Evolutionary conservation across 2,329 filamentous ascomycete genomes (phyloP), one percentile per base, ranked within the genome.

Genomic region (Aureobasidium sp.): DNA sequence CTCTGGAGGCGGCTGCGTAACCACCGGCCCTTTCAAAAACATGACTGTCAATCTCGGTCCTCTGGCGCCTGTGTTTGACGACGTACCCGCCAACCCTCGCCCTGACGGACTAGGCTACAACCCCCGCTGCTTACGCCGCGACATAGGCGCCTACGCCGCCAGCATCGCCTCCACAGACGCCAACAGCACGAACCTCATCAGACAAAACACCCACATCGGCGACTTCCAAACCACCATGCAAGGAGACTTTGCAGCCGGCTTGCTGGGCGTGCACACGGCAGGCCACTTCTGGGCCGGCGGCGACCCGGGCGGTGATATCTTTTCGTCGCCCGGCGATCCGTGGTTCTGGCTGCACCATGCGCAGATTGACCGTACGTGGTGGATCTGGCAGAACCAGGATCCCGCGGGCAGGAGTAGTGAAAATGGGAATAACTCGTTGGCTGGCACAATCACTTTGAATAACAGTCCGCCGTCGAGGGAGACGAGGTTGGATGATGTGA

Each of bases 1-100:
- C 11, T 67, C 68, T 0, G 78, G 79, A 14, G 78, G 78, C 30
- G 77, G 77, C 2, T 81, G 78, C 59, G 68, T 81, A 2, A 71
- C 61, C 6, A 66, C 65, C 0, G 77, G 77, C 0, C 77, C 77
- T 0, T 77, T 79, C 63, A 71, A 70, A 57, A 69, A 79, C 56
- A 65, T 67, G 60, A 59, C 57, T 1, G 68, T 73, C 19, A 72
- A 71, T 53, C 67, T 75, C 0, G 78, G 78, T 0, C 79, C 79
- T 1, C 71, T 79, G 16, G 59, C 63, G 1, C 64, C 68, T 16
- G 67, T 65, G 5, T 61, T 69, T 6, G 17, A 57, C n/a, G 60
- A 65, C 52, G 60, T 64, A 2, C 53, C 57, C 0, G 55, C 63
- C 0, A 66, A 70, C 42, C 60, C 70, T 21, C 34, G 35, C 7